These are phyloP conservation scores for Agaricus subrufescens DNA, from an alignment of 768 basidiomycete genomes.

Conservation along the genomic window DNA sequence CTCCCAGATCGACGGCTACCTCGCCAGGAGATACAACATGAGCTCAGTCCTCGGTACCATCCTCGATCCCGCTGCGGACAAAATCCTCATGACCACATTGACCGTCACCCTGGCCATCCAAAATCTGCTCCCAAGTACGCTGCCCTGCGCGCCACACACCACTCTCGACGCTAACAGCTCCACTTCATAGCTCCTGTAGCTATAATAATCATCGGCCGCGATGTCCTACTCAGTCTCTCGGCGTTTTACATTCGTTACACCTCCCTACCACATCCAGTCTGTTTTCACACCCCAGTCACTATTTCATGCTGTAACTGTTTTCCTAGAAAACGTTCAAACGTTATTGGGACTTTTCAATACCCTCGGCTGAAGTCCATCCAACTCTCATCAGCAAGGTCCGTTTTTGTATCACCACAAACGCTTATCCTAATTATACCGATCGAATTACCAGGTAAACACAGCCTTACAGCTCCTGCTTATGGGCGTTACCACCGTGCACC, in stretches of 20 bases:
- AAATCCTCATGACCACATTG: constrained; percentile 90
- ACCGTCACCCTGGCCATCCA: constrained; percentile 82
- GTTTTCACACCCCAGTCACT: constrained; percentile 22
- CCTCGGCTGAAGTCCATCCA: constrained; percentile 91
- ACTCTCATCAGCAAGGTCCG: constrained; percentile 89
- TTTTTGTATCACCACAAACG: not conserved
- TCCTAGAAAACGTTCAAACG: constrained; percentile 82
- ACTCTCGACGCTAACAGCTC: not conserved
- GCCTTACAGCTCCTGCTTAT: constrained; percentile 88
- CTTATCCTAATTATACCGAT: not conserved
- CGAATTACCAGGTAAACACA: constrained; percentile 70
- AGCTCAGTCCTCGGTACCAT: constrained; percentile 91
- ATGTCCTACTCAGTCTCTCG: constrained; percentile 78
- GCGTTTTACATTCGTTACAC: constrained; percentile 94
- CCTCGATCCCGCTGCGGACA: constrained; percentile 96
- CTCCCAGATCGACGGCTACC: constrained; percentile 79
- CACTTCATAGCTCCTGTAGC: constrained; percentile 69
- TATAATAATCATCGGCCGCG: constrained; percentile 82
- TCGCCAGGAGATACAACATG: constrained; percentile 86
- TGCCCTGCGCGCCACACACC: constrained; percentile 10
- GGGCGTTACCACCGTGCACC: constrained; percentile 83
- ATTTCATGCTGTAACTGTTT: constrained; percentile 4
- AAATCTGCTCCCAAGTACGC: constrained; percentile 75
- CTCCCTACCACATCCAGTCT: constrained; percentile 80
- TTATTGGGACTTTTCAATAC: constrained; percentile 96